phyloP scores from a whole-genome alignment of 345 rosid genomes.

The Mallotus nudiflorus region DNA sequence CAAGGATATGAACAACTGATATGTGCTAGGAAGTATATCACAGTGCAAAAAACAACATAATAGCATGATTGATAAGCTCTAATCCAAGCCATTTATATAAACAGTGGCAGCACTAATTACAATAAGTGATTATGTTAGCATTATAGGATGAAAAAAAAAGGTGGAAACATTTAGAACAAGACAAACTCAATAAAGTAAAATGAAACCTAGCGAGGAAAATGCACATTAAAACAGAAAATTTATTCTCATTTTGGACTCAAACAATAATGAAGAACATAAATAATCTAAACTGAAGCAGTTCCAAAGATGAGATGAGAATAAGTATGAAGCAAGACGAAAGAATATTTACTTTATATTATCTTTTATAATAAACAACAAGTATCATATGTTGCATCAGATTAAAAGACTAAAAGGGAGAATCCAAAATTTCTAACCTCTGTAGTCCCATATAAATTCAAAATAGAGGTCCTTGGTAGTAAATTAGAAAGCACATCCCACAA shows the following conservation, averaged over 20 bases:
- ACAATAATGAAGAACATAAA: not conserved
- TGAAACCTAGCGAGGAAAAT: not conserved
- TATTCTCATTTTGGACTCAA: not conserved
- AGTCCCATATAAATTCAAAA: constrained; percentile 89
- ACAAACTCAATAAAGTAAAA: not conserved
- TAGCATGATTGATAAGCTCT: not conserved
- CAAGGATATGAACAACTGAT: not conserved
- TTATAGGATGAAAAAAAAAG: too few relatives aligned
- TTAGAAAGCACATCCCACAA: constrained; percentile 71
- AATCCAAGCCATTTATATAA: constrained; percentile 1
- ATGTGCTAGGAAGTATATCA: not conserved
- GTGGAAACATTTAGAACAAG: too few relatives aligned
- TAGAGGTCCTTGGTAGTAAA: constrained; percentile 62
- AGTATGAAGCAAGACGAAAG: not conserved
- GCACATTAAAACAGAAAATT: not conserved
- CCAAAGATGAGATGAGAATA: not conserved
- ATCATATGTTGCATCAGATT: not conserved
- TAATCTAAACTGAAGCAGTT: not conserved
- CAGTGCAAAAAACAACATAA: not conserved
- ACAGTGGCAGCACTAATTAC: not conserved
- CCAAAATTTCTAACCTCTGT: constrained; percentile 70
- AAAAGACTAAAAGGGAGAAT: constrained; percentile 6
- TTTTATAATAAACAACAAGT: not conserved
- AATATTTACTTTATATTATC: not conserved
- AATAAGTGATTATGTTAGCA: too few relatives aligned